Percentiles rank a stretch among this genome's conserved stretches.
Evolutionary conservation across 225 moss, liverwort and hornwort species (phyloP).

Genomic region (Marchantia paleacea): DNA sequence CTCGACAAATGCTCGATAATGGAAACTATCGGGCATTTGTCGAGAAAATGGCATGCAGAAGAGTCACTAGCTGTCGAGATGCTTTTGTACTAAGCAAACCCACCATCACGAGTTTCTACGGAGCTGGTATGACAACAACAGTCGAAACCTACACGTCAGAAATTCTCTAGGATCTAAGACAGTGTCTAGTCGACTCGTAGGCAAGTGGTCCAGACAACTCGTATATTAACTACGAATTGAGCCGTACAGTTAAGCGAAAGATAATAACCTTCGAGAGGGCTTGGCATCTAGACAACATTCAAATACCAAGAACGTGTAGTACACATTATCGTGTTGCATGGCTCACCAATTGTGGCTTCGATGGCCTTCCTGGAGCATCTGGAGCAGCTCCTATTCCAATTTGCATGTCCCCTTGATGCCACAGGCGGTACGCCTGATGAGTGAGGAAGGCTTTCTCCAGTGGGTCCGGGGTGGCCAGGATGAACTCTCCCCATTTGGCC

Average conservation of each 20-base stretch:
- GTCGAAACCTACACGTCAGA: background rate
- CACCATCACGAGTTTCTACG: background rate
- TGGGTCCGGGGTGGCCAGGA: constrained; percentile 66
- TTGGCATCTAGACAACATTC: too few relatives aligned
- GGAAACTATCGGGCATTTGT: too few relatives aligned
- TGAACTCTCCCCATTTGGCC: constrained; percentile 82
- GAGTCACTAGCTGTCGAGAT: background rate
- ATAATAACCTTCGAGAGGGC: too few relatives aligned
- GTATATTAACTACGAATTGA: background rate
- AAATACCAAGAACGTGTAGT: too few relatives aligned
- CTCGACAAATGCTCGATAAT: background rate
- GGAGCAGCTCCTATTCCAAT: constrained; percentile 71
- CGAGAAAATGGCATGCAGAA: background rate
- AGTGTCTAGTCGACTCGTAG: background rate
- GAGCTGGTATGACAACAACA: background rate
- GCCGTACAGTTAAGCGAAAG: background rate
- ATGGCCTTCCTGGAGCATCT: constrained; percentile 66
- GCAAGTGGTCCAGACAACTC: background rate
- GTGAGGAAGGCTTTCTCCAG: constrained; percentile 73
- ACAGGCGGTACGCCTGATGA: constrained; percentile 70
- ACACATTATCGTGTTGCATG: background rate
- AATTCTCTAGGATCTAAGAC: too few relatives aligned
- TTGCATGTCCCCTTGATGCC: constrained; percentile 56
- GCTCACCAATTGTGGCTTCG: constrained; percentile 73
- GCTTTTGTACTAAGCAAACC: background rate